A percentile compares a stretch with the other conserved stretches of the same genome.
Evolutionary conservation across 306 rosid species (phyloP).

Genomic region (Delonix regia): DNA sequence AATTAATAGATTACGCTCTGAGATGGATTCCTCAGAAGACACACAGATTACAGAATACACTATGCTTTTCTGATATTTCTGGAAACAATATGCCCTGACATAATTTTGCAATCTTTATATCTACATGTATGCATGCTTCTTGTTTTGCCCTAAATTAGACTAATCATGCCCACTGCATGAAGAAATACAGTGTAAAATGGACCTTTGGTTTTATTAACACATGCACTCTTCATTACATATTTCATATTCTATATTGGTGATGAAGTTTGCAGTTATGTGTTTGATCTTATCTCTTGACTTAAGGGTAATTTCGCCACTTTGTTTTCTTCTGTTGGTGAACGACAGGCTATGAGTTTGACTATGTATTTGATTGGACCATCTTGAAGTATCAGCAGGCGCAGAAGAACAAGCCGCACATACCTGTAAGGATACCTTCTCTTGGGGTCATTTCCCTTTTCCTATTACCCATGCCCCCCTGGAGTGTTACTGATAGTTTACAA

Average conservation of each 20-base stretch:
- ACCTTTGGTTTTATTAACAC: not conserved
- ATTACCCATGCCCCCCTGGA: not conserved
- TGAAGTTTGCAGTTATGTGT: constrained; percentile 13
- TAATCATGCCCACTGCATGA: constrained; percentile 1
- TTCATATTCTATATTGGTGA: constrained; percentile 23
- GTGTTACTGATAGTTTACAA: not conserved
- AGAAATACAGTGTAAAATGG: not conserved
- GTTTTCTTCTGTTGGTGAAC: constrained; percentile 29
- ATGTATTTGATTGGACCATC: constrained; percentile 87
- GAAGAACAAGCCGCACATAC: constrained; percentile 57
- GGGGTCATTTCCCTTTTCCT: not conserved
- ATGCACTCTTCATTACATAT: not conserved
- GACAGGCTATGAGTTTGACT: constrained; percentile 87
- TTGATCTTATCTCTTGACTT: constrained; percentile 12
- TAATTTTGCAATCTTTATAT: constrained; percentile 8
- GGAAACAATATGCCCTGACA: not conserved
- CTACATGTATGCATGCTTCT: not conserved
- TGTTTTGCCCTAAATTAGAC: constrained; percentile 6
- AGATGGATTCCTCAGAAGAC: not conserved
- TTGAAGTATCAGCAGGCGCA: constrained; percentile 89
- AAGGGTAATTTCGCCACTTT: not conserved
- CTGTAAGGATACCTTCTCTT: constrained; percentile 57
- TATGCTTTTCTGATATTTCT: not conserved
- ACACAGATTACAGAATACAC: not conserved
- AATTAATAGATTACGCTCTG: not conserved